Conservation (phyloP, 2,329 filamentous ascomycete genomes). For the Tolypocladium guangdongense region DNA sequence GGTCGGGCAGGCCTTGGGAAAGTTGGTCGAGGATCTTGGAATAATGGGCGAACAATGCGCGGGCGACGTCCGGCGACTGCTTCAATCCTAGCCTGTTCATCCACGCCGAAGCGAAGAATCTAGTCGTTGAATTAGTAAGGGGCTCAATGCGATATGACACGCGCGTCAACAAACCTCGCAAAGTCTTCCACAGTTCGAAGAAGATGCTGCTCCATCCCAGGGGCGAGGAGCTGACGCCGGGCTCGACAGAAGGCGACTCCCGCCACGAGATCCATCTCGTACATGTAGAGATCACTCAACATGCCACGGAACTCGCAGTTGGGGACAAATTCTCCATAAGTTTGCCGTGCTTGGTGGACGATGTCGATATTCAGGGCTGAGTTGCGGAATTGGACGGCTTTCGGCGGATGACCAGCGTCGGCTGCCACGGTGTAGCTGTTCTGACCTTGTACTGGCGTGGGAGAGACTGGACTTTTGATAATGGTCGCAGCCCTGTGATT, state of each 20-base stretch:
- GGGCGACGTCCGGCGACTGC: background rate
- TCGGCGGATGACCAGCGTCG: background rate
- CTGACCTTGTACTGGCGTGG: constrained; percentile 9
- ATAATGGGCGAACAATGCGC: constrained; percentile 4
- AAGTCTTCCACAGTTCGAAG: constrained; percentile 5
- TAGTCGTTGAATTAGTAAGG: constrained; percentile 1
- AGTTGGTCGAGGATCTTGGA: constrained; percentile 4
- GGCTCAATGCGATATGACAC: background rate
- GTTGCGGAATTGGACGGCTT: constrained; percentile 10
- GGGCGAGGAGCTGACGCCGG: constrained; percentile 1
- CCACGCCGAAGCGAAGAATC: constrained; percentile 11
- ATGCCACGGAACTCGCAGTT: constrained; percentile 1
- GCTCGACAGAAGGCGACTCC: constrained; percentile 7
- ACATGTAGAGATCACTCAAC: constrained; percentile 6
- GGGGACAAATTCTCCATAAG: constrained; percentile 7
- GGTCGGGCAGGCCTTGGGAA: constrained; percentile 4
- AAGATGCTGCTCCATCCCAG: constrained; percentile 3
- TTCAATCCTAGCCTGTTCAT: constrained; percentile 1
- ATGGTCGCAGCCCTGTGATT: constrained; percentile 5
- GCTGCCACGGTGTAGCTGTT: constrained; percentile 10
- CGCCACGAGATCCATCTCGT: constrained; percentile 6
- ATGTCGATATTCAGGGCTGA: constrained; percentile 4
- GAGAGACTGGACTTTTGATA: constrained; percentile 3
- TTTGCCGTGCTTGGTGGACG: constrained; percentile 4
- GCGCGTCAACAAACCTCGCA: constrained; percentile 5